These are phyloP conservation scores for Aspergillus flavus DNA, from an alignment of 2,329 filamentous ascomycete genomes.

Conservation along the genomic window DNA sequence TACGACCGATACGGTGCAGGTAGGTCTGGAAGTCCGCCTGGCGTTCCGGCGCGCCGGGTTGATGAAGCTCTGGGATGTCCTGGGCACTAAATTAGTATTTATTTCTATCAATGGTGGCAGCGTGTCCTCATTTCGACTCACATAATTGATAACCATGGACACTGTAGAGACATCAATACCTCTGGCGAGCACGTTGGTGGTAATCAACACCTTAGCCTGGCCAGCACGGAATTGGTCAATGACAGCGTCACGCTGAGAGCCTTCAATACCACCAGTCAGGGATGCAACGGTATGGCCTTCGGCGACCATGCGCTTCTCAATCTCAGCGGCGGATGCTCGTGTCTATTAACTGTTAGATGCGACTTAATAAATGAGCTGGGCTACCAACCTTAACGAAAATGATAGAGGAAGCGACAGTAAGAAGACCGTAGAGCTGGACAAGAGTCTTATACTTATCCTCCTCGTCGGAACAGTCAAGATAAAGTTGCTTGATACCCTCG, in stretches of 20 bases:
- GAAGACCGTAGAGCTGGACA: conserved; percentile 89
- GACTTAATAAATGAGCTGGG: not conserved
- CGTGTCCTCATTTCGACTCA: conserved; percentile 31
- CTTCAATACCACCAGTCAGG: conserved; percentile 85
- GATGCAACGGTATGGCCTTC: conserved; percentile 93
- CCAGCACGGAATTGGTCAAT: conserved; percentile 86
- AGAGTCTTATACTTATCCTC: conserved; percentile 84
- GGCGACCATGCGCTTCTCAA: conserved; percentile 79
- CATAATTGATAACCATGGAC: conserved; percentile 98
- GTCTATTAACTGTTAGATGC: conserved; percentile 57
- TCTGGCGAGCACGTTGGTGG: conserved; percentile 93
- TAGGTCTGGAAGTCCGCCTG: conserved; percentile 90
- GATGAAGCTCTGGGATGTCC: conserved; percentile 70
- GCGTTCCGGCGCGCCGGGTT: conserved; percentile 61
- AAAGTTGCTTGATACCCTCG: conserved; percentile 96
- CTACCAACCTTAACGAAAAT: conserved; percentile 85
- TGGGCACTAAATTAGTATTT: conserved; percentile 15
- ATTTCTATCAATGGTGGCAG: not conserved
- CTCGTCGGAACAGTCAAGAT: conserved; percentile 85
- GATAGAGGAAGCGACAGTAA: conserved; percentile 96
- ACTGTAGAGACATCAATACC: conserved; percentile 92
- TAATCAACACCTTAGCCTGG: conserved; percentile 92
- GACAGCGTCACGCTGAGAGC: conserved; percentile 76
- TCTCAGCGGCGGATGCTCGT: conserved; percentile 80
- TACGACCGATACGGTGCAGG: conserved; percentile 95